A percentile compares a stretch with the other conserved stretches of the same genome.
phyloP scores from a whole-genome alignment of 2,329 filamentous ascomycete species.

The Ceratocystis smalleyi region DNA sequence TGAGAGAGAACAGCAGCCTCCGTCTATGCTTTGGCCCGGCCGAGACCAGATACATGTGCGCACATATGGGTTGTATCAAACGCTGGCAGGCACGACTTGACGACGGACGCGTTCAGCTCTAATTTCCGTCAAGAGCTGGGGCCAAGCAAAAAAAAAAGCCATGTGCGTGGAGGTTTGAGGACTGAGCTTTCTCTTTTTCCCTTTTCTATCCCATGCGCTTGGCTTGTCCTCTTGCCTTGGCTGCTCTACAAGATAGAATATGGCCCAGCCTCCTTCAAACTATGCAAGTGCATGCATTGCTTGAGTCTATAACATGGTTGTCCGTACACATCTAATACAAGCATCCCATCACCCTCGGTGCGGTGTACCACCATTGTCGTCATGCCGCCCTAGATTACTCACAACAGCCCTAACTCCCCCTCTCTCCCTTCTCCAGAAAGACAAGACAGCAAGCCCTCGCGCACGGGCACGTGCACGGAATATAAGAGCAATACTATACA shows the following conservation, averaged over 20 bases:
- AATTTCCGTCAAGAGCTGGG: conserved; percentile 1
- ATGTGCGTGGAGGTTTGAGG: background rate
- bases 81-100: background rate
- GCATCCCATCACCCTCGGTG: background rate
- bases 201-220: background rate
- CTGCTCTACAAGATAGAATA: background rate
- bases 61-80: background rate
- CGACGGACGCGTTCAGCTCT: background rate
- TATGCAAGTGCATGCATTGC: background rate
- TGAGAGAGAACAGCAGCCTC: background rate
- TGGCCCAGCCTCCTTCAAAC: background rate
- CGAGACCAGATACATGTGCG: no score
- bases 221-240: background rate
- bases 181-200: background rate
- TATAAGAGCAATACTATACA: background rate
- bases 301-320: background rate
- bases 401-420: background rate
- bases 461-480: background rate
- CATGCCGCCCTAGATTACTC: background rate
- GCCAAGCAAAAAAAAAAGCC: background rate
- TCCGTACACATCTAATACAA: background rate
- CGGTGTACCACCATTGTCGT: background rate
- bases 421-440: background rate
- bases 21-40: no score
- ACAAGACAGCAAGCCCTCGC: background rate